phyloP scores from a whole-genome alignment of 257 asterid species.

The Solanum peruvianum region DNA sequence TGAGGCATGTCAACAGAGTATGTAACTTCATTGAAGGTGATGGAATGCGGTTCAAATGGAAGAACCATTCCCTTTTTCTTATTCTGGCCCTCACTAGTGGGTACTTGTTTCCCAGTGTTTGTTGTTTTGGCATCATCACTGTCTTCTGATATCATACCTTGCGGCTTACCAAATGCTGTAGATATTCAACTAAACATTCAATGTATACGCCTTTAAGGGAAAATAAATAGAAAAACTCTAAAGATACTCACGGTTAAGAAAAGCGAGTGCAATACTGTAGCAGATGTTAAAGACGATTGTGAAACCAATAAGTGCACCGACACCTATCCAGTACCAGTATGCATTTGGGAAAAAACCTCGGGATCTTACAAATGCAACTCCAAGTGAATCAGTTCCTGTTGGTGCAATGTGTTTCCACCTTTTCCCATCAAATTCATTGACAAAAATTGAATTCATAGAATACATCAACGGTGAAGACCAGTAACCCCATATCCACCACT shows the following conservation, averaged over 20 bases:
- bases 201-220: background rate
- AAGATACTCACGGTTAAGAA: constrained; percentile 33
- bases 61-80: constrained; percentile 62
- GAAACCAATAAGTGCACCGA: constrained; percentile 29
- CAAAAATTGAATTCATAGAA: background rate
- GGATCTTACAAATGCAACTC: constrained; percentile 14
- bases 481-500: background rate
- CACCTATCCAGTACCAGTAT: constrained; percentile 61
- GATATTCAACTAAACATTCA: background rate
- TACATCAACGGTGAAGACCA: background rate
- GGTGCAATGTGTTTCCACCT: background rate
- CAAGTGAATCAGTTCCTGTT: constrained; percentile 22
- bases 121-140: constrained; percentile 3
- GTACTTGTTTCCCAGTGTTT: constrained; percentile 4
- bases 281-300: constrained; percentile 21
- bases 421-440: background rate
- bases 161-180: constrained; percentile 51
- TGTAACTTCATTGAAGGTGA: constrained; percentile 55
- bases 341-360: constrained; percentile 42
- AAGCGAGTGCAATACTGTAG: constrained; percentile 18
- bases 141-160: constrained; percentile 31
- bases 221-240: background rate
- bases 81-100: constrained; percentile 11
- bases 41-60: constrained; percentile 77
- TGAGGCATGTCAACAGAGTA: constrained; percentile 89